Conservation (phyloP, 177 flowering plant genomes). For the Vitis hybrid region DNA sequence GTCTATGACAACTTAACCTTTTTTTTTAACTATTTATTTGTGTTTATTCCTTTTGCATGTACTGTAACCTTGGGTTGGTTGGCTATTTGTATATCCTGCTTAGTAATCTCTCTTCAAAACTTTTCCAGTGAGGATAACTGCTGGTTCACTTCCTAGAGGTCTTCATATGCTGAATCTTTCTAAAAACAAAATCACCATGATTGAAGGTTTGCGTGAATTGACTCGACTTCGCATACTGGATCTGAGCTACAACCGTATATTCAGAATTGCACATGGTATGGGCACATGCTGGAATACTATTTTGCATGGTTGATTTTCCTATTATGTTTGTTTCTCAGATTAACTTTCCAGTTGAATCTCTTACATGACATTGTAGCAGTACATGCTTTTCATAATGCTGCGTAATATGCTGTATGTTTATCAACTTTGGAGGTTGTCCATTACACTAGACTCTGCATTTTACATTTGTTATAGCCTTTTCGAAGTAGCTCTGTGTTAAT, state of each 20-base stretch:
- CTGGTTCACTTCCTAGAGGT: slow-evolving; percentile 96
- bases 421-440: no score
- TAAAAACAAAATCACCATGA: slow-evolving; percentile 73
- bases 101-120: slow-evolving; percentile 9
- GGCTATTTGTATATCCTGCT: background rate
- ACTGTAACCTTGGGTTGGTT: background rate
- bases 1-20: background rate
- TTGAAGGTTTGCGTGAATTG: slow-evolving; percentile 93
- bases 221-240: slow-evolving; percentile 86
- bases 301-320: background rate
- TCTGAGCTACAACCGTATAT: slow-evolving; percentile 85
- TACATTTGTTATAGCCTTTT: no score
- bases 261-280: slow-evolving; percentile 90
- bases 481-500: no score
- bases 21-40: background rate
- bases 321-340: background rate
- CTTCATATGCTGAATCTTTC: slow-evolving; percentile 84
- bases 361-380: no score
- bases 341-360: no score
- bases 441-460: no score
- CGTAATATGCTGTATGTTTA: no score
- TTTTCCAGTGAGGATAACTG: slow-evolving; percentile 70
- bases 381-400: no score
- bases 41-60: background rate
- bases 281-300: slow-evolving; percentile 6